These are phyloP conservation scores for Onygenales sp. DNA, from an alignment of 2,329 filamentous ascomycete species.

Conservation along the genomic window DNA sequence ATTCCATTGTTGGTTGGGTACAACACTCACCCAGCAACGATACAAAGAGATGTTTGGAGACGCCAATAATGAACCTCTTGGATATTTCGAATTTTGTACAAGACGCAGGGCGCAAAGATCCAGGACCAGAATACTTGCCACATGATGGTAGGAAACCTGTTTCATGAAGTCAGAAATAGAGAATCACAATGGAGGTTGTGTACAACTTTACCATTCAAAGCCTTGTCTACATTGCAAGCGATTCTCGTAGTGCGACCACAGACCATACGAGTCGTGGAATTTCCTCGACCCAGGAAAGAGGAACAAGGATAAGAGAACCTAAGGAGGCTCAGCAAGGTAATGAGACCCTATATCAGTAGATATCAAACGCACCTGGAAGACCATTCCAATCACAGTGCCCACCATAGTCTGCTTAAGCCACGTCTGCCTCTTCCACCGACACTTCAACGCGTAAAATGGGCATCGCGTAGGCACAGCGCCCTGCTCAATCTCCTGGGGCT, in stretches of 20 bases:
- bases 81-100: constrained; percentile 49
- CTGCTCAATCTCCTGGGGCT: not conserved
- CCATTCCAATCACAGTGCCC: constrained; percentile 43
- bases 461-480: not conserved
- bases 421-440: constrained; percentile 30
- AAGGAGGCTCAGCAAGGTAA: constrained; percentile 11
- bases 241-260: constrained; percentile 39
- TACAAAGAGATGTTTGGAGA: constrained; percentile 44
- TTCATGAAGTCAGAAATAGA: not conserved
- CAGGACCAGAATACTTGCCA: constrained; percentile 59
- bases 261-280: constrained; percentile 47
- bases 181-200: not conserved
- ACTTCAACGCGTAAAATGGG: not conserved
- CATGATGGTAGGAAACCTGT: constrained; percentile 51
- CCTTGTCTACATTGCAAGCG: constrained; percentile 39
- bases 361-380: constrained; percentile 38
- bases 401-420: constrained; percentile 41
- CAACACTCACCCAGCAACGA: constrained; percentile 28
- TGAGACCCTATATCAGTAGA: not conserved
- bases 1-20: constrained; percentile 16
- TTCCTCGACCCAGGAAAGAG: constrained; percentile 52
- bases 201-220: constrained; percentile 47
- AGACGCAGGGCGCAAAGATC: constrained; percentile 50
- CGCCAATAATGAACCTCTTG: constrained; percentile 55
- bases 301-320: constrained; percentile 47